Evolutionary conservation across 768 basidiomycete species (phyloP), one percentile per base, ranked within the genome.

Genomic region (Lepiota venenata): DNA sequence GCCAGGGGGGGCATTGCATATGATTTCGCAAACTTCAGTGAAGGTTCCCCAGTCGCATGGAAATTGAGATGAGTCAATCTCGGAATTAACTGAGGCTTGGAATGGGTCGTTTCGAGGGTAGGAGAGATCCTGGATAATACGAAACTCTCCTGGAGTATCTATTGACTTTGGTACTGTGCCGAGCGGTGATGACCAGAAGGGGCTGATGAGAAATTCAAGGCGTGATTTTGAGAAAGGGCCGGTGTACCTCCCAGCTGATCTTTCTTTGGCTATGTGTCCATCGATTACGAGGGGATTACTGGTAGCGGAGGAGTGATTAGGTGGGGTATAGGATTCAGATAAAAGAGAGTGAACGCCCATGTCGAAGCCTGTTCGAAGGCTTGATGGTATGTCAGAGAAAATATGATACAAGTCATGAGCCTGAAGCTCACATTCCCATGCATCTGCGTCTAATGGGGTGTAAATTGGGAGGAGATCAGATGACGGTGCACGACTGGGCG

Each of bases 141-240:
- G 60, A 9, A 69, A 67, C 12, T 63, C 61, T 4, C 64, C 48
- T 35, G 0, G 12, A 32, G 27, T 51, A n/a, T n/a, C n/a, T n/a
- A n/a, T 50, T 0, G 58, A 61, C 50, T 78, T 79, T 0, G 70
- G 71, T 0, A 78, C 67, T 0, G 75, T 60, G 0, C 69, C 70
- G 0, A 80, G 60, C 0, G 77, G 79, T 0, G 73, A 72, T 0
- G 76, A 67, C 0, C 55, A 56, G 41, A 79, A 80, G 0, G 68
- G 69, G 0, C 78, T 75, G 27, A 79, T 77, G 8, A 71, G 6
- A 2, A 49, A 11, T 43, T 73, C 66, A 11, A 72, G 56, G 11
- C 50, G 40, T 7, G 41, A 50, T n/a, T 2, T 43, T n/a, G n/a
- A n/a, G n/a, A n/a, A n/a, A n/a, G n/a, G n/a, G n/a, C n/a, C n/a